Evolutionary conservation across 257 asterid species (phyloP), one percentile per base, ranked within the genome.

Genomic region (Solanum bulbocastanum): DNA sequence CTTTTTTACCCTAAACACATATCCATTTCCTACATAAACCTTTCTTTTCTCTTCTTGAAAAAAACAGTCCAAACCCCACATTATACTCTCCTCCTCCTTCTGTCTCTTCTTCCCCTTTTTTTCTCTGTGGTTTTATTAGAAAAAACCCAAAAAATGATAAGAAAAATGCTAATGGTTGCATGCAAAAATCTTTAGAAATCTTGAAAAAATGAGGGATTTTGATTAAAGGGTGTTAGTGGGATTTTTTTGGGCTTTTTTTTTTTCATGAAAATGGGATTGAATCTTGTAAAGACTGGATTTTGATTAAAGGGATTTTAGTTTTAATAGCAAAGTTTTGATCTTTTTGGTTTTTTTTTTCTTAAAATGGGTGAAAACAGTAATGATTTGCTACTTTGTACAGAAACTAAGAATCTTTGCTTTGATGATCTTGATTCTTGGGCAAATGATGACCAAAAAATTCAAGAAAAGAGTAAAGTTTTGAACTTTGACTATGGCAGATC

Each of bases 1-100:
- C 90, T 23, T 88, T 91, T 90, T 92, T 92, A 91, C 94, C 93
- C 94, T 93, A 93, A 90, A 89, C 94, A 92, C 92, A 89, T 85
- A 90, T 87, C 81, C 85, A 87, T 90, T 87, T 90, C 89, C 92
- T 91, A 91, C 93, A 88, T 93, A 95, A 93, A 91, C 89, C 94
- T 49, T 46, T 46, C 15, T 79, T 36, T 88, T 90, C 60, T 66
- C 91, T 75, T 89, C 87, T 68, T 79, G 23, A 58, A 52, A 58
- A 91, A 88, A 16, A 89, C 90, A 91, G 90, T 92, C 89, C 89
- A 86, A 88, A 87, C 83, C 79, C 83, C 82, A 83, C 79, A n/a
- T 46, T 46, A 84, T 87, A 69, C 33, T 56, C 85, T 87, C 33
- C 76, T 91, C 83, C 91, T 62, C 52, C 16, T 44, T 4, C 90